phyloP scores from a whole-genome alignment of 148 eudicot species.

The Spergularia bocconei region DNA sequence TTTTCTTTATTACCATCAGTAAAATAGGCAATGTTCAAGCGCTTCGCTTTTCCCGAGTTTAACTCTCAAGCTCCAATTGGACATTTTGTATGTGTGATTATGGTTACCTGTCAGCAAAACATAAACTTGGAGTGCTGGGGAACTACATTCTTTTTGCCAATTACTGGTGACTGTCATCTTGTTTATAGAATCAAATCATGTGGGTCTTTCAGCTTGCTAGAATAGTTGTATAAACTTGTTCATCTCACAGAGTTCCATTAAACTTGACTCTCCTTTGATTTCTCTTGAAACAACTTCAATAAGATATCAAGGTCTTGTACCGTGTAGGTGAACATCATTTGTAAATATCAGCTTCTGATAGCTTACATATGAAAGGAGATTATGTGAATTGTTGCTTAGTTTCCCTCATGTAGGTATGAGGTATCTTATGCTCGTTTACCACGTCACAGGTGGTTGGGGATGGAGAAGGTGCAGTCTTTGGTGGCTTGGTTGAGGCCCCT shows the following conservation, averaged over 20 bases:
- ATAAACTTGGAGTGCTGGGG: background rate
- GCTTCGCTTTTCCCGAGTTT: background rate
- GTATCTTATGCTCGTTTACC: background rate
- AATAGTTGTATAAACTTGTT: background rate
- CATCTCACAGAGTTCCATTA: background rate
- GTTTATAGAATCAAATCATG: background rate
- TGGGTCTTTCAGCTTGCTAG: background rate
- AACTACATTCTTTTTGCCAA: background rate
- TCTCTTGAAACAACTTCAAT: background rate
- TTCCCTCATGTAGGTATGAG: background rate
- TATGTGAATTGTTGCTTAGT: background rate
- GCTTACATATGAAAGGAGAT: background rate
- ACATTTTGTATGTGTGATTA: background rate
- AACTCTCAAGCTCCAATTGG: background rate
- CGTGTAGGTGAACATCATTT: background rate
- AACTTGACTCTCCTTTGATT: background rate
- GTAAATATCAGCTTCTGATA: background rate
- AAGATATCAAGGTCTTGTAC: background rate
- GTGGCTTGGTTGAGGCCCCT: constrained; percentile 93
- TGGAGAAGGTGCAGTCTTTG: constrained; percentile 81
- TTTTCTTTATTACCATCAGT: background rate
- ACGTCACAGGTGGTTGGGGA: constrained; percentile 79
- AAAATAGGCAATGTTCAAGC: background rate
- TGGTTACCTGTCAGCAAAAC: background rate
- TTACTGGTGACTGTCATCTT: background rate